Conservation (phyloP, 2,329 filamentous ascomycete genomes). For the Epichloe gansuensis region DNA sequence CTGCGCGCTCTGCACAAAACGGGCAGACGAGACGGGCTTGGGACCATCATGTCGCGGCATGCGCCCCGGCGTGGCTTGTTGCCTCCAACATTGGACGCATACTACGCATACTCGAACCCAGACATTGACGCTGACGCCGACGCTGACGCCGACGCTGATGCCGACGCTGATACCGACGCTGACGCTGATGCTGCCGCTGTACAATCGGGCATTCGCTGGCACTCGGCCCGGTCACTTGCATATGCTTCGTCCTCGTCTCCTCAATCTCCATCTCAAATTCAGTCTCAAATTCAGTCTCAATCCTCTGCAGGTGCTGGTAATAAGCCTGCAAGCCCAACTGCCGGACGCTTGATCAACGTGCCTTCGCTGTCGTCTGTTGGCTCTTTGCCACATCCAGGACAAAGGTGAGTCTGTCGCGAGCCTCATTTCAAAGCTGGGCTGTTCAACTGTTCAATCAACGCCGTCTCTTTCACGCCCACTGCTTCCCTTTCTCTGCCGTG, state of each 20-base stretch:
- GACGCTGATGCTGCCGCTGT: constrained; percentile 1
- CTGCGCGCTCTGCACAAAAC: constrained; percentile 9
- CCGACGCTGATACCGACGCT: not conserved
- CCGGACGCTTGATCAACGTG: constrained; percentile 22
- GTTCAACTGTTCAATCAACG: not conserved
- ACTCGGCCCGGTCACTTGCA: constrained; percentile 1
- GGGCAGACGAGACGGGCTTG: constrained; percentile 6
- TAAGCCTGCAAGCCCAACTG: constrained; percentile 31
- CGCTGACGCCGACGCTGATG: not conserved
- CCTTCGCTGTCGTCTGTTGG: constrained; percentile 10
- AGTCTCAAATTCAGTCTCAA: constrained; percentile 8
- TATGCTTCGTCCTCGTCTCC: constrained; percentile 10
- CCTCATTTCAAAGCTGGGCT: not conserved
- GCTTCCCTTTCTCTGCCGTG: not conserved
- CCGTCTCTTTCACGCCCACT: not conserved
- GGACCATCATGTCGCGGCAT: constrained; percentile 38
- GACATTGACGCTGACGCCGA: not conserved
- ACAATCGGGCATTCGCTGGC: not conserved
- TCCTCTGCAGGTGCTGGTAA: constrained; percentile 19
- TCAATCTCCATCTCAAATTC: constrained; percentile 6
- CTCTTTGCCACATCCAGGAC: constrained; percentile 13
- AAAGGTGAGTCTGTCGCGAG: constrained; percentile 14
- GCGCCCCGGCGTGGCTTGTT: constrained; percentile 32
- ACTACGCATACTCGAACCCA: constrained; percentile 2
- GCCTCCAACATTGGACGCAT: constrained; percentile 15